A percentile compares a stretch with the other conserved stretches of the same genome.
phyloP scores from a whole-genome alignment of 2,329 filamentous ascomycete genomes.

The Sporothrix globosa region DNA sequence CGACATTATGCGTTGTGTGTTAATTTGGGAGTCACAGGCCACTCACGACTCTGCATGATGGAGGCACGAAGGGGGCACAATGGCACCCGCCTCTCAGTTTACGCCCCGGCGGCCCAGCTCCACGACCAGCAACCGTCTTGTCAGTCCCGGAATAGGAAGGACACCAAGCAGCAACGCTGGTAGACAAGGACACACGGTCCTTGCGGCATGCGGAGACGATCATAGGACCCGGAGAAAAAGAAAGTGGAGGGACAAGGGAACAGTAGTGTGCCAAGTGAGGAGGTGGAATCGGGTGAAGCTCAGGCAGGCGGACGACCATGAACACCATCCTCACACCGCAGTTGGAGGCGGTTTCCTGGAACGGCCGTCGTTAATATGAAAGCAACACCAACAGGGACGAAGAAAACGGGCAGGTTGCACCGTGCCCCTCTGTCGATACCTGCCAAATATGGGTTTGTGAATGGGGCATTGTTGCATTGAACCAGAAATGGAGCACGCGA shows the following conservation, averaged over 20 bases:
- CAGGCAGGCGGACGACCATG: not conserved
- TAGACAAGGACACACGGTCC: not conserved
- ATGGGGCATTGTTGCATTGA: not conserved
- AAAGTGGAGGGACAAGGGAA: not conserved
- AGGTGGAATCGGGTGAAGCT: not conserved
- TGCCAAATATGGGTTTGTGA: not conserved
- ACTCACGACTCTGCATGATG: not conserved
- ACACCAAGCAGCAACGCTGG: not conserved
- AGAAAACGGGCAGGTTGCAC: not conserved
- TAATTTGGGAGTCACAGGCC: not conserved
- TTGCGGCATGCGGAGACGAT: not conserved
- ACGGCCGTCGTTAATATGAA: not conserved
- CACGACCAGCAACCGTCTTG: not conserved
- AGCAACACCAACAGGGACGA: not conserved
- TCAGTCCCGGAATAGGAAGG: constrained; percentile 1
- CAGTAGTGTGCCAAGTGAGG: not conserved
- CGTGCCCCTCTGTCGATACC: not conserved
- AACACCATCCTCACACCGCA: not conserved
- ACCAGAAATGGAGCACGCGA: not conserved
- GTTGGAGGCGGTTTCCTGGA: not conserved
- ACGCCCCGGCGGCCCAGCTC: not conserved
- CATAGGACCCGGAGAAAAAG: not conserved
- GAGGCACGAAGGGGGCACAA: constrained; percentile 1
- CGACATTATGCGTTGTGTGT: not conserved
- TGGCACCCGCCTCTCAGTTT: not conserved